Evolutionary conservation across 306 rosid genomes (phyloP).

Genomic region (Potentilla sterilis): DNA sequence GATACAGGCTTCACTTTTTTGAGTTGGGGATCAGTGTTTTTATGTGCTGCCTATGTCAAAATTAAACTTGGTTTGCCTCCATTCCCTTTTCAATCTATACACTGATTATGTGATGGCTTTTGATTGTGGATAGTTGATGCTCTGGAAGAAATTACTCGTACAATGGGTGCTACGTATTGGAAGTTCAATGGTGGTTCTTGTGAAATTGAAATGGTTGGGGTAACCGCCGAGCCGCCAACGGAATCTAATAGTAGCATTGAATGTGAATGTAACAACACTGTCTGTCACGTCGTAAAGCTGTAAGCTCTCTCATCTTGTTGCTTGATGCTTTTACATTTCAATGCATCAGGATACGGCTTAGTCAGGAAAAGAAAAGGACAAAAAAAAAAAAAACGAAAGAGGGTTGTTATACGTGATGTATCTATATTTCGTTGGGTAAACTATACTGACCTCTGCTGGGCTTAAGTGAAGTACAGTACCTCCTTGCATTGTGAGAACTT

Average conservation of each 20-base stretch:
- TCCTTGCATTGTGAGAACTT: constrained; percentile 16
- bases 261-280: constrained; percentile 56
- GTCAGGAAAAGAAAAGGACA: no score
- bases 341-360: neutral
- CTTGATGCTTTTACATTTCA: neutral
- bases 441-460: constrained; percentile 8
- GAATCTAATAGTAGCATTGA: constrained; percentile 33
- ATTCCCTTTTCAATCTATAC: neutral
- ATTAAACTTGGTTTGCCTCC: neutral
- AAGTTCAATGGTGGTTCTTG: constrained; percentile 58
- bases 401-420: neutral
- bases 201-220: constrained; percentile 49
- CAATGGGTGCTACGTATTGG: constrained; percentile 73
- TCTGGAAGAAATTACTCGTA: constrained; percentile 58
- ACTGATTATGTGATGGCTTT: constrained; percentile 9
- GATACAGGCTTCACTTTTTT: neutral
- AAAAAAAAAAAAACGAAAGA: neutral
- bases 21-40: neutral
- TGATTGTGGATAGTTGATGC: constrained; percentile 52
- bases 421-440: neutral
- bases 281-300: constrained; percentile 71
- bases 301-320: constrained; percentile 44
- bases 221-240: constrained; percentile 39
- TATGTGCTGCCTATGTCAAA: constrained; percentile 6
- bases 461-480: neutral